Conservation (phyloP, 2,329 filamentous ascomycete species). For the Cladosporium colombiae region DNA sequence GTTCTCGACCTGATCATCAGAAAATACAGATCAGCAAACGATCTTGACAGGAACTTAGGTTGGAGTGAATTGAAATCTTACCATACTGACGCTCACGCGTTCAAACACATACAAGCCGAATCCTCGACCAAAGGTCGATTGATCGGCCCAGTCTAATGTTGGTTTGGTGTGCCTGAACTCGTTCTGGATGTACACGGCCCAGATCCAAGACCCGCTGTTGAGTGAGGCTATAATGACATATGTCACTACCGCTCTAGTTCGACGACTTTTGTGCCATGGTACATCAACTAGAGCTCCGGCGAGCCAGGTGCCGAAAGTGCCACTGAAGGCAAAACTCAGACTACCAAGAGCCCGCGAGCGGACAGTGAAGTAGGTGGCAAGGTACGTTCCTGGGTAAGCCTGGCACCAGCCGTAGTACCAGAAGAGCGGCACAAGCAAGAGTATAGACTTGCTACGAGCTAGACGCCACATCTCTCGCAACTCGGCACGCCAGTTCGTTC, state of each 20-base stretch:
- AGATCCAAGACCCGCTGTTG: conserved; percentile 26
- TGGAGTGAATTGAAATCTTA: background rate
- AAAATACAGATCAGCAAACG: background rate
- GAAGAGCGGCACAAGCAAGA: conserved; percentile 45
- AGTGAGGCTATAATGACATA: conserved; percentile 22
- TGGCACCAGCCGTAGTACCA: conserved; percentile 49
- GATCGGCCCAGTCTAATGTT: conserved; percentile 44
- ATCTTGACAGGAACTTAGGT: background rate
- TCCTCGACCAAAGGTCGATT: conserved; percentile 15
- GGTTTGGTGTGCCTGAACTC: conserved; percentile 46
- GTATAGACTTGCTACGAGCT: conserved; percentile 35
- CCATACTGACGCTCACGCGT: conserved; percentile 15
- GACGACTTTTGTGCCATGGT: conserved; percentile 9
- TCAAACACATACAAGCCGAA: conserved; percentile 18
- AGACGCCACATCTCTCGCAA: conserved; percentile 41
- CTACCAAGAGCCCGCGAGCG: conserved; percentile 47
- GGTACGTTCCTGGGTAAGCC: conserved; percentile 37
- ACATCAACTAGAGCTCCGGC: conserved; percentile 25
- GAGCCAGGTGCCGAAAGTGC: conserved; percentile 28
- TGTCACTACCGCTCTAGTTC: conserved; percentile 22
- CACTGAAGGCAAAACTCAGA: conserved; percentile 45
- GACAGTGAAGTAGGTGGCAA: conserved; percentile 49
- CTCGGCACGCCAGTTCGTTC: conserved; percentile 41
- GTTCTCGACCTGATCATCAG: background rate
- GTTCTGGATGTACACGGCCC: conserved; percentile 24